Conservation (phyloP, 139 green algal species). For the Chlamydomonas eustigma region DNA sequence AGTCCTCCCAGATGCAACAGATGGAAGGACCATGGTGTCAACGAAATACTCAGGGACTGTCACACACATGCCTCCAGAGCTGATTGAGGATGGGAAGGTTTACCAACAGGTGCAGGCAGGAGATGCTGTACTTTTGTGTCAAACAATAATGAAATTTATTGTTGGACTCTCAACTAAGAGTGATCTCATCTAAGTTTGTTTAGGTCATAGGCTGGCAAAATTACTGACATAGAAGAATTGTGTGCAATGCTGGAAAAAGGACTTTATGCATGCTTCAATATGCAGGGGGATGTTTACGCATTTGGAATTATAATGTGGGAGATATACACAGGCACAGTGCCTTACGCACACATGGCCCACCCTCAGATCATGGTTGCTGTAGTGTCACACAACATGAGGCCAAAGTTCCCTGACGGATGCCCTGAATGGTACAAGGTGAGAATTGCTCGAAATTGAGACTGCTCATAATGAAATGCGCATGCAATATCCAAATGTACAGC, state of each 20-base stretch:
- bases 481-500: no score
- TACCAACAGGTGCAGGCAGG: conserved; percentile 28
- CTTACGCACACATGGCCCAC: conserved; percentile 48
- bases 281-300: conserved; percentile 48
- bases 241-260: no score
- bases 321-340: conserved; percentile 39
- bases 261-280: no score
- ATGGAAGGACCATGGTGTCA: conserved; percentile 26
- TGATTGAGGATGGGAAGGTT: conserved; percentile 50
- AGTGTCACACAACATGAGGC: conserved; percentile 45
- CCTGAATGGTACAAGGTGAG: conserved; percentile 50
- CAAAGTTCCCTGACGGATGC: conserved; percentile 39
- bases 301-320: conserved; percentile 69
- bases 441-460: no score
- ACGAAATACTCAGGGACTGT: conserved; percentile 55
- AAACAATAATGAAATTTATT: no score
- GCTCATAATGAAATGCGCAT: no score
- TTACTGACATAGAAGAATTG: no score
- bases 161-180: no score
- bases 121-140: no score
- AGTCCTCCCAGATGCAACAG: conserved; percentile 12
- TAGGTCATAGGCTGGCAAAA: no score
- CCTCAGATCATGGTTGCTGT: conserved; percentile 59
- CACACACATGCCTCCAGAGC: conserved; percentile 68
- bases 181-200: no score